Base-by-base conservation (phyloP, 2,329 filamentous ascomycete genomes). In the Scopulariopsis brevicaulis region DNA sequence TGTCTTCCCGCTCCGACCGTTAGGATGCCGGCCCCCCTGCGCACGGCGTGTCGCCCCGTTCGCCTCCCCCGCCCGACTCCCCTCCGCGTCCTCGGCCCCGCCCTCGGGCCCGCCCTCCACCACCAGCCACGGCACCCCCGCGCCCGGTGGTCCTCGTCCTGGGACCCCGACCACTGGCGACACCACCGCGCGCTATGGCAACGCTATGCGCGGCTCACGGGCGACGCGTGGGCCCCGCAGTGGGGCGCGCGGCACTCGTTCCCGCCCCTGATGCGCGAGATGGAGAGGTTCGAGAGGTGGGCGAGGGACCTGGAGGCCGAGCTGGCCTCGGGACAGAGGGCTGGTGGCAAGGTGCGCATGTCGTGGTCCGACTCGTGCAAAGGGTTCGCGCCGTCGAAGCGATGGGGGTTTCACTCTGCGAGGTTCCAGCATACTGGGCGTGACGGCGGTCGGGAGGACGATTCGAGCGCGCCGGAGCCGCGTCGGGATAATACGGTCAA, bases 21-120 rank as follows among this genome's bases (percentile, higher is more conserved):
- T 51, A 56, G 55, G 24, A 56, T 56, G 55, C 55, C 43, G 46
- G 43, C 55, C 55, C 50, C 55, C 40, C 24, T 37, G 25, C n/a
- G 46, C 18, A 35, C 43, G 55, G 55, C 43, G 55, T 48, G 50
- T 35, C 43, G 32, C 24, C 18, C 28, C 10, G 22, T 35, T 40
- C 14, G n/a, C 25, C 7, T 46, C 24, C 34, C n/a, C 43, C 18
- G 46, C 25, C 15, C 25, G 24, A 37, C 46, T 40, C 32, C 6
- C 25, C 20, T 48, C 40, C 18, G 32, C 40, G 43, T 18, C 34
- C 43, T 34, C 43, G 35, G n/a, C 24, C 24, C 24, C 4, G 25
- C 18, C n/a, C 35, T 24, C 10, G 12, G 12, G 11, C 37, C 24
- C 37, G 28, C 24, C n/a, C 20, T 4, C 5, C 54, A 37, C 11